phyloP scores from a whole-genome alignment of 1,139 yeast genomes.

The Taiozyma onychis region DNA sequence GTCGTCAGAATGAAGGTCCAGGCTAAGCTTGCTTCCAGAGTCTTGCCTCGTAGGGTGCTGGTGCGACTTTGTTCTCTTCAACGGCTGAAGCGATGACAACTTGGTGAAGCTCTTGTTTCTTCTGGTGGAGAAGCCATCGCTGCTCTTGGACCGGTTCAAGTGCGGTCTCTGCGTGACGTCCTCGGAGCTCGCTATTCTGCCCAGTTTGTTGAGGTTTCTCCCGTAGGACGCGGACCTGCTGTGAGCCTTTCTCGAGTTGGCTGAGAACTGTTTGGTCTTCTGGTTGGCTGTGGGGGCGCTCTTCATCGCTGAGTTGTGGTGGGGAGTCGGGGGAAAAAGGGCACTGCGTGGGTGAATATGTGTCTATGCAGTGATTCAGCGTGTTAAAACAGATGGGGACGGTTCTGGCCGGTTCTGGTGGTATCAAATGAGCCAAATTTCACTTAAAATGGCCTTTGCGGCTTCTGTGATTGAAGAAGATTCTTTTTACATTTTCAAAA shows the following conservation, averaged over 20 bases:
- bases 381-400: not conserved
- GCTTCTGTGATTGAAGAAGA: not conserved
- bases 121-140: slow-evolving; percentile 16
- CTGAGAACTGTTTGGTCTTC: slow-evolving; percentile 21
- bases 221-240: slow-evolving; percentile 22
- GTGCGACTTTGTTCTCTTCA: slow-evolving; percentile 18
- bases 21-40: slow-evolving; percentile 9
- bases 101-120: slow-evolving; percentile 19
- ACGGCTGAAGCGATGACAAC: slow-evolving; percentile 16
- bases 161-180: slow-evolving; percentile 14
- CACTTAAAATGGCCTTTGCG: too few species aligned
- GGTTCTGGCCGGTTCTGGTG: not conserved
- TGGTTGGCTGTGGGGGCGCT: slow-evolving; percentile 4
- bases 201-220: slow-evolving; percentile 21
- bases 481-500: not conserved
- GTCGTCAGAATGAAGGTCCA: slow-evolving; percentile 17
- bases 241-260: slow-evolving; percentile 13
- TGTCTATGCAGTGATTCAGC: not conserved
- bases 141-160: slow-evolving; percentile 19
- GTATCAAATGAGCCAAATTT: not conserved
- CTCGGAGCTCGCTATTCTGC: slow-evolving; percentile 16
- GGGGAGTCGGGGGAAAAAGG: not conserved
- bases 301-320: not conserved
- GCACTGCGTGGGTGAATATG: not conserved
- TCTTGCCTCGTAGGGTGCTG: slow-evolving; percentile 9